Conservation (phyloP, 2,329 filamentous ascomycete species). For the Chrysoporthe puriensis region DNA sequence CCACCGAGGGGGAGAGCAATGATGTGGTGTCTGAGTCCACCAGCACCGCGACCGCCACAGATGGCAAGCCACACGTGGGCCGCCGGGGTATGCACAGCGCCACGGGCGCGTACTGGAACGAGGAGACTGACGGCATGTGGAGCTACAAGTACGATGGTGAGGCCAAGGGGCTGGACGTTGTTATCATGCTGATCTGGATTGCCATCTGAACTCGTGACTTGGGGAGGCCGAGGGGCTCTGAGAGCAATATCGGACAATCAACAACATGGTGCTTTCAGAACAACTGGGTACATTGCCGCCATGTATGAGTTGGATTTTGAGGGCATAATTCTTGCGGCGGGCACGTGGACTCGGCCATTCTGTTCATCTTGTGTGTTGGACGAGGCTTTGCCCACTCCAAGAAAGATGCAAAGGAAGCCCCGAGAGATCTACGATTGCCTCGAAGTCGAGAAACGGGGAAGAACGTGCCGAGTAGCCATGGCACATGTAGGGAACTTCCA, state of each 20-base stretch:
- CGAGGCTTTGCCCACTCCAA: conserved; percentile 11
- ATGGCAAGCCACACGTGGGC: conserved; percentile 73
- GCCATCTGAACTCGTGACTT: conserved; percentile 52
- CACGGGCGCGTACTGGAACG: conserved; percentile 86
- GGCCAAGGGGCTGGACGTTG: conserved; percentile 69
- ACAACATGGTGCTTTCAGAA: not conserved
- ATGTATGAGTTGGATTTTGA: not conserved
- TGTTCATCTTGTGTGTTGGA: conserved; percentile 10
- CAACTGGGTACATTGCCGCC: not conserved
- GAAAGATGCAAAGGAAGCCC: not conserved
- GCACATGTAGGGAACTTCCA: not conserved
- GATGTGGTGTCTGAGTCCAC: conserved; percentile 47
- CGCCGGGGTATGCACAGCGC: conserved; percentile 89
- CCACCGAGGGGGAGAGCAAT: conserved; percentile 57
- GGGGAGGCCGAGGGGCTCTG: not conserved
- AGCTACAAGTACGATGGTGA: conserved; percentile 81
- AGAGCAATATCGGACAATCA: not conserved
- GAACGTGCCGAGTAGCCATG: not conserved
- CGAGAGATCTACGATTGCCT: not conserved
- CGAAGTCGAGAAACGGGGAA: not conserved
- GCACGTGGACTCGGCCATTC: not conserved
- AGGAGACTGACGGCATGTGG: conserved; percentile 89
- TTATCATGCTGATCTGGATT: conserved; percentile 79
- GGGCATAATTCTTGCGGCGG: not conserved
- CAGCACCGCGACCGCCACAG: conserved; percentile 53